Evolutionary conservation across 148 eudicot species (phyloP), one percentile per base, ranked within the genome.

Genomic region (Cornus florida): DNA sequence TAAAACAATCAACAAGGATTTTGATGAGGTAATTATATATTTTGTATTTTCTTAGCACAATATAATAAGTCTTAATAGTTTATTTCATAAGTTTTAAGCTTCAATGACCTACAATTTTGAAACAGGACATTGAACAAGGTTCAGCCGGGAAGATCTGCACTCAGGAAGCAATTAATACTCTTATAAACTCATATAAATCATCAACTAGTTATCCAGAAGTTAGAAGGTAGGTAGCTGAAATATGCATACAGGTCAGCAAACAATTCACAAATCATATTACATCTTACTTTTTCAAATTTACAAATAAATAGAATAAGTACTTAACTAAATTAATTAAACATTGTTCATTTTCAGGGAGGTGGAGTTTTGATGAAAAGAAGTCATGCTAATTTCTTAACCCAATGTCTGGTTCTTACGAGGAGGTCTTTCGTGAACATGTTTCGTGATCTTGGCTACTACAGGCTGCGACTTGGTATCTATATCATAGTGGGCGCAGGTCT

Each of bases 381-480:
- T 68, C 87, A 83, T 59, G 83, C 93, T 28, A 81, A 80, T 17
- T 84, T 86, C 77, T 0, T 79, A 10, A 84, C 83, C 0, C 97
- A 93, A 82, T 88, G 90, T 60, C 31, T 72, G 24, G 90, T 91
- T 59, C 87, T 93, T 10, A 93, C 91, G 9, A 75, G 73, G 80
- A 87, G 92, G 78, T 91, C 97, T 8, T 91, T 69, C 6, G 38
- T 85, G 43, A 93, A 93, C 83, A 93, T 93, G 95, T 41, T 28
- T 71, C 87, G 94, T 2, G 94, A 92, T 80, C 38, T 85, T 53
- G 94, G 97, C 23, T 91, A 92, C 64, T 92, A 92, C 67, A 88
- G 91, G 93, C 23, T 87, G 43, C 91, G 94, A 11, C 70, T 91
- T 3, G 88, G 72, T 60, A 69, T 90, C 39, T 93, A 90, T 68